These are phyloP conservation scores for Moesziomyces antarcticus DNA, from an alignment of 1,284 basidiomycete genomes.

Conservation along the genomic window DNA sequence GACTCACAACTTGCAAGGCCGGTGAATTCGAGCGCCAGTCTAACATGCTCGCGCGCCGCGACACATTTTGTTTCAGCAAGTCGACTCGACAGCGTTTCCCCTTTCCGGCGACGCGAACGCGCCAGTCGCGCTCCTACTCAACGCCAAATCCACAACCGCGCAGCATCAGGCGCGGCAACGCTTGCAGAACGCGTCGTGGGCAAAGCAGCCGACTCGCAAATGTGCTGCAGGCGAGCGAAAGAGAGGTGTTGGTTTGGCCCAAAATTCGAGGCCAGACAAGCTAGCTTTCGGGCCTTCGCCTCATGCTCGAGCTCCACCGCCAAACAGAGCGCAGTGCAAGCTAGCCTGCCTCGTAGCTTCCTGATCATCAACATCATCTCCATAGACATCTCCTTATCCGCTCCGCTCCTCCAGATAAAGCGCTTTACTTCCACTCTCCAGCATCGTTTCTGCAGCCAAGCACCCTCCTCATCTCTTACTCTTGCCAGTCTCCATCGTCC, in stretches of 20 bases:
- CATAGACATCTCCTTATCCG: background rate
- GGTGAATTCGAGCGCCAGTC: no score
- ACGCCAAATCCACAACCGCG: conserved; percentile 11
- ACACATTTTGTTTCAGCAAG: no score
- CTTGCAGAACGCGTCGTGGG: conserved; percentile 18
- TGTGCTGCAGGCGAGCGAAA: background rate
- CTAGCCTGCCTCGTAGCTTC: no score
- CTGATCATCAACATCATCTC: background rate
- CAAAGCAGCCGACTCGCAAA: background rate
- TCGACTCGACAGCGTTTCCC: no score
- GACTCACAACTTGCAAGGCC: no score
- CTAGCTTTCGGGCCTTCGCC: background rate
- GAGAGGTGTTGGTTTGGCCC: conserved; percentile 9
- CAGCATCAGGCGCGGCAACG: background rate
- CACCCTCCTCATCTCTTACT: background rate
- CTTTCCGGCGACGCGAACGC: no score
- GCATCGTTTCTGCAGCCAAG: background rate
- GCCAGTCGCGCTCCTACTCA: conserved; percentile 10
- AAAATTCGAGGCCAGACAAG: conserved; percentile 12
- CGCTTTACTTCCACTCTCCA: background rate
- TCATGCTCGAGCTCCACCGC: background rate
- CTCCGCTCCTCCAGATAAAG: background rate
- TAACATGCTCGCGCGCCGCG: no score
- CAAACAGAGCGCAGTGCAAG: background rate
- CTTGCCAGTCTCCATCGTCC: background rate